A percentile compares a stretch with the other conserved stretches of the same genome.
Conservation (phyloP, 2,329 filamentous ascomycete species). For the Ophiostoma triangulosporum region DNA sequence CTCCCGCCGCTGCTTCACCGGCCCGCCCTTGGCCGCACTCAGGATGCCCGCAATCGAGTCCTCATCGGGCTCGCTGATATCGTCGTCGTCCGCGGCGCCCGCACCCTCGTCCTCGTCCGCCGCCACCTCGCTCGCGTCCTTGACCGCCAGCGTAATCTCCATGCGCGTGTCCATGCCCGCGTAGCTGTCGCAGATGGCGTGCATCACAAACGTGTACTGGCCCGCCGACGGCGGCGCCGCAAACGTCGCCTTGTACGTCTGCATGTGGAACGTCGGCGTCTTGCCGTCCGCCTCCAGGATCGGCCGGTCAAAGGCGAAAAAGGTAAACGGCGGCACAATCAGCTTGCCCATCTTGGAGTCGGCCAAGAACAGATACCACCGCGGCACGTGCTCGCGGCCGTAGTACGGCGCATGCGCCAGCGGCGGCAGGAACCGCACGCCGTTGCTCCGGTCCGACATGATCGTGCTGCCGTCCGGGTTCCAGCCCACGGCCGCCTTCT, state of each 20-base stretch:
- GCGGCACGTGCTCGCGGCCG: constrained; percentile 73
- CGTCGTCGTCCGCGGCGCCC: constrained; percentile 45
- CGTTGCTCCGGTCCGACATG: constrained; percentile 36
- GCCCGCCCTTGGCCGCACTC: constrained; percentile 67
- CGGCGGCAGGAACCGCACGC: constrained; percentile 59
- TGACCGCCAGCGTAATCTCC: constrained; percentile 78
- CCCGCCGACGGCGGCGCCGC: constrained; percentile 85
- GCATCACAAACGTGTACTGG: constrained; percentile 88
- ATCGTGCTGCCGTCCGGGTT: constrained; percentile 43
- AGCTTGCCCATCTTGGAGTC: constrained; percentile 93
- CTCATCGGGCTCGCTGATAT: constrained; percentile 96
- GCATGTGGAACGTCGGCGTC: constrained; percentile 77
- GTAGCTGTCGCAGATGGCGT: constrained; percentile 89
- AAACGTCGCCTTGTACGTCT: constrained; percentile 95
- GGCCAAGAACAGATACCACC: constrained; percentile 89
- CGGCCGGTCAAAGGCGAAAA: constrained; percentile 80
- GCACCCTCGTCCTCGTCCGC: constrained; percentile 35
- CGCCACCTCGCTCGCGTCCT: constrained; percentile 69
- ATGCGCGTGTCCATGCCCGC: constrained; percentile 86
- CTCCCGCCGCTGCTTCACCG: constrained; percentile 28
- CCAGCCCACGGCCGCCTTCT: constrained; percentile 46
- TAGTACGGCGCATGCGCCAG: constrained; percentile 87
- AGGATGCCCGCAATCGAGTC: constrained; percentile 87
- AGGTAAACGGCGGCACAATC: constrained; percentile 92
- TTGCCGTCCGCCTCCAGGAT: constrained; percentile 68